phyloP scores from a whole-genome alignment of 768 basidiomycete genomes.

The Tubosaeta brunneosetosa region DNA sequence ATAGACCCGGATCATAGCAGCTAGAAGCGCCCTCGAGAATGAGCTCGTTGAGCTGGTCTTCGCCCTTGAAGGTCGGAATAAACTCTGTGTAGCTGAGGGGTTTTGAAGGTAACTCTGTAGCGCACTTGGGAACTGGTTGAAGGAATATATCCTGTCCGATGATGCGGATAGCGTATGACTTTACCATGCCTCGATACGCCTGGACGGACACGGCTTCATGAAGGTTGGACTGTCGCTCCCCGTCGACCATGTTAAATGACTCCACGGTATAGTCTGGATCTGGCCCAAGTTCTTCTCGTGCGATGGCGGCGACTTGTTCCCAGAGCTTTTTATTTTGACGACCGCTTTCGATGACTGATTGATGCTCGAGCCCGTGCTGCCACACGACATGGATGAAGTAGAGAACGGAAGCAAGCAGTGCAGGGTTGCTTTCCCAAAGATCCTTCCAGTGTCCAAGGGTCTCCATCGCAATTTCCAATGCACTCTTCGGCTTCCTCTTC shows the following conservation, averaged over 20 bases:
- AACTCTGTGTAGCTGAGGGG: constrained; percentile 59
- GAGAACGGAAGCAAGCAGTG: constrained; percentile 67
- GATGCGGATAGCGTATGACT: constrained; percentile 72
- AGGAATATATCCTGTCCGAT: constrained; percentile 71
- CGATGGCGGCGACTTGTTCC: constrained; percentile 60
- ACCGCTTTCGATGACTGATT: constrained; percentile 48
- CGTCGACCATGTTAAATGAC: constrained; percentile 37
- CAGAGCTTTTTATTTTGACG: constrained; percentile 63
- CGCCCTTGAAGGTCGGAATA: constrained; percentile 50
- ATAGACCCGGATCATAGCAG: constrained; percentile 67
- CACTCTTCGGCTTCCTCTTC: constrained; percentile 45
- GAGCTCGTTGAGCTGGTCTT: constrained; percentile 62
- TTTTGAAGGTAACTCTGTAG: constrained; percentile 38
- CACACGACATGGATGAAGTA: constrained; percentile 74
- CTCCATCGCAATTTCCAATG: constrained; percentile 62
- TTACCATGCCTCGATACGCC: constrained; percentile 64
- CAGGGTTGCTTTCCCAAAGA: constrained; percentile 73
- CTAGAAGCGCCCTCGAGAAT: constrained; percentile 65
- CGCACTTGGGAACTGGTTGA: constrained; percentile 41
- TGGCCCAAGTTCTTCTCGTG: constrained; percentile 67
- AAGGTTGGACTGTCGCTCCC: constrained; percentile 43
- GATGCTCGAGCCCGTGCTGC: constrained; percentile 78
- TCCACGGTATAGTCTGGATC: constrained; percentile 62
- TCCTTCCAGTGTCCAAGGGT: constrained; percentile 67
- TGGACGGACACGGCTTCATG: constrained; percentile 61